These are phyloP conservation scores for Austroboletus eburneus DNA, from an alignment of 768 basidiomycete genomes.

Conservation along the genomic window DNA sequence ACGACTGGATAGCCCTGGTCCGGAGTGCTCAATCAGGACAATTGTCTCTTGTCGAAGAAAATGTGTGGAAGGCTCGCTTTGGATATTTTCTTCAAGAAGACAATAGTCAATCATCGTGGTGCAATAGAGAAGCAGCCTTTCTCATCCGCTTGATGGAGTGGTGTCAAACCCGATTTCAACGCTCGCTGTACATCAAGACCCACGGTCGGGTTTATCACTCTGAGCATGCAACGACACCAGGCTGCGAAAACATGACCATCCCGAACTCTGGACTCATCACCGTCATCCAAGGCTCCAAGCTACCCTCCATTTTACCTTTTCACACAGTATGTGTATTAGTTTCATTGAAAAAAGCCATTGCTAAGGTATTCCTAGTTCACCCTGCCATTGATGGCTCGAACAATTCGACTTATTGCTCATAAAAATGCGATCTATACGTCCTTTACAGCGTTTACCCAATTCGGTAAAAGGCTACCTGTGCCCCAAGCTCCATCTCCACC, in stretches of 20 bases:
- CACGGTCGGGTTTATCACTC: slow-evolving; percentile 30
- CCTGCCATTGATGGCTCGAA: slow-evolving; percentile 38
- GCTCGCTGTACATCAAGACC: slow-evolving; percentile 37
- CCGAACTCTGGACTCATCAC: slow-evolving; percentile 18
- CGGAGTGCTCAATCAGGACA: slow-evolving; percentile 24
- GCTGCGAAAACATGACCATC: slow-evolving; percentile 9
- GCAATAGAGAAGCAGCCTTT: slow-evolving; percentile 40
- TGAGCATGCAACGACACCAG: slow-evolving; percentile 8
- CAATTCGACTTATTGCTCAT: slow-evolving; percentile 44
- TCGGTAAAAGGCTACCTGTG: slow-evolving; percentile 24
- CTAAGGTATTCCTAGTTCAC: slow-evolving; percentile 37
- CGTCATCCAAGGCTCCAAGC: slow-evolving; percentile 26
- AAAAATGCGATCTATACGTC: slow-evolving; percentile 45
- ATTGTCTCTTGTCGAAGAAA: slow-evolving; percentile 24
- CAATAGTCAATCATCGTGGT: slow-evolving; percentile 14
- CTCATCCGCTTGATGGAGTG: slow-evolving; percentile 43
- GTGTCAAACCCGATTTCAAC: slow-evolving; percentile 40
- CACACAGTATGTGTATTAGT: slow-evolving; percentile 36
- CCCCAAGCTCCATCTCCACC: slow-evolving; percentile 43
- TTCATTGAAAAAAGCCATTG: background rate
- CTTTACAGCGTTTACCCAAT: slow-evolving; percentile 36
- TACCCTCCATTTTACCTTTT: slow-evolving; percentile 46
- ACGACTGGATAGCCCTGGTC: slow-evolving; percentile 37
- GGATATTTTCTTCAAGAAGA: slow-evolving; percentile 25
- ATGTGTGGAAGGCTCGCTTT: slow-evolving; percentile 32